phyloP scores from a whole-genome alignment of 345 rosid species.

The Citrus medica region DNA sequence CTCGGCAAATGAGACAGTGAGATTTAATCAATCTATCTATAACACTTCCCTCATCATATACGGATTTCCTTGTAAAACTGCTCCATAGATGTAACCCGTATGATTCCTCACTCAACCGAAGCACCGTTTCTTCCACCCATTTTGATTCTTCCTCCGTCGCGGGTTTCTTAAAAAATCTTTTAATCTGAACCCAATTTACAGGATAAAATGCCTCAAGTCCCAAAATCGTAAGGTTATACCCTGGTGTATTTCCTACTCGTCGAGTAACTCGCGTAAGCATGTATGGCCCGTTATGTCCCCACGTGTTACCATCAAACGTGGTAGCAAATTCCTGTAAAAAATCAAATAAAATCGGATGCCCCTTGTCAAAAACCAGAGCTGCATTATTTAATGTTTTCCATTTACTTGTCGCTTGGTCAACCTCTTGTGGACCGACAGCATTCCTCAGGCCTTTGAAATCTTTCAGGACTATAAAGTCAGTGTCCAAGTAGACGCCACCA shows the following conservation, averaged over 20 bases:
- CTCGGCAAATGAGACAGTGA: not conserved
- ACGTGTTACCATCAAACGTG: slow-evolving; percentile 61
- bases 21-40: not conserved
- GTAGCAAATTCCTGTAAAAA: slow-evolving; percentile 54
- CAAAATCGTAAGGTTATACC: slow-evolving; percentile 42
- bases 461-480: slow-evolving; percentile 60
- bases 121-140: slow-evolving; percentile 40
- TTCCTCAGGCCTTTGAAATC: slow-evolving; percentile 47
- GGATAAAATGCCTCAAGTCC: slow-evolving; percentile 69
- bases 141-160: slow-evolving; percentile 27
- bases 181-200: slow-evolving; percentile 52
- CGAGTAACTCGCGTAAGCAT: slow-evolving; percentile 49
- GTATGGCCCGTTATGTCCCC: slow-evolving; percentile 76
- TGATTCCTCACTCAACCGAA: slow-evolving; percentile 29
- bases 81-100: slow-evolving; percentile 58
- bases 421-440: slow-evolving; percentile 56
- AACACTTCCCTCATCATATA: not conserved
- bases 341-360: slow-evolving; percentile 47
- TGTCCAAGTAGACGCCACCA: slow-evolving; percentile 76
- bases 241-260: slow-evolving; percentile 27
- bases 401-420: slow-evolving; percentile 33
- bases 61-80: not conserved
- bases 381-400: slow-evolving; percentile 69
- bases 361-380: slow-evolving; percentile 46
- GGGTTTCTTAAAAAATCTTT: slow-evolving; percentile 47